A percentile compares a stretch with the other conserved stretches of the same genome.
These are phyloP conservation scores for Zymoseptoria ardabiliae DNA, from an alignment of 2,329 filamentous ascomycete species.

Conservation along the genomic window DNA sequence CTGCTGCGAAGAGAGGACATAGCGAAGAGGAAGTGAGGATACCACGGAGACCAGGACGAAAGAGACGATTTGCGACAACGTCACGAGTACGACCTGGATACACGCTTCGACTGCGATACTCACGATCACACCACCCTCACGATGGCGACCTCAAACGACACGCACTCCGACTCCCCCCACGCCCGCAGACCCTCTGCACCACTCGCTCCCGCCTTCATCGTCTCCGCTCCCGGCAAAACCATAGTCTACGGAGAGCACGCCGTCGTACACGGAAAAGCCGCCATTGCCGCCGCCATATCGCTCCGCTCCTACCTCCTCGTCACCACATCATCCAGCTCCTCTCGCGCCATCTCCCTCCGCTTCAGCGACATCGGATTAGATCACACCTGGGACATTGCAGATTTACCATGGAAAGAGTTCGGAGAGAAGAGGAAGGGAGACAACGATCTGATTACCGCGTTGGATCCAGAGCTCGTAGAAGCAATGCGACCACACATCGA, in stretches of 20 bases:
- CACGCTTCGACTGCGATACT: neutral
- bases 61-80: neutral
- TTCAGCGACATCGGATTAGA: constrained; percentile 86
- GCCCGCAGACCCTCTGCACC: too few species aligned
- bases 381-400: constrained; percentile 91
- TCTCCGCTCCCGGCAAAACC: constrained; percentile 94
- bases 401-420: constrained; percentile 80
- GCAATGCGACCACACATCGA: constrained; percentile 74
- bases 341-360: constrained; percentile 75
- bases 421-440: constrained; percentile 89
- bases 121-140: neutral
- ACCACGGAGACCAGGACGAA: neutral
- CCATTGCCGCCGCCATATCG: constrained; percentile 90
- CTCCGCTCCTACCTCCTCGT: constrained; percentile 94
- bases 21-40: neutral
- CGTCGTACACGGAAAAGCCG: constrained; percentile 94
- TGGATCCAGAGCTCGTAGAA: constrained; percentile 74
- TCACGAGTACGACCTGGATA: neutral
- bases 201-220: constrained; percentile 86
- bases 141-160: neutral
- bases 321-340: constrained; percentile 86
- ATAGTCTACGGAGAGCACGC: constrained; percentile 98
- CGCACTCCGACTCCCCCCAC: too few species aligned
- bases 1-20: neutral
- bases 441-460: constrained; percentile 70